phyloP scores from a whole-genome alignment of 495 filamentous ascomycete species.

The Lophium mytilinum region DNA sequence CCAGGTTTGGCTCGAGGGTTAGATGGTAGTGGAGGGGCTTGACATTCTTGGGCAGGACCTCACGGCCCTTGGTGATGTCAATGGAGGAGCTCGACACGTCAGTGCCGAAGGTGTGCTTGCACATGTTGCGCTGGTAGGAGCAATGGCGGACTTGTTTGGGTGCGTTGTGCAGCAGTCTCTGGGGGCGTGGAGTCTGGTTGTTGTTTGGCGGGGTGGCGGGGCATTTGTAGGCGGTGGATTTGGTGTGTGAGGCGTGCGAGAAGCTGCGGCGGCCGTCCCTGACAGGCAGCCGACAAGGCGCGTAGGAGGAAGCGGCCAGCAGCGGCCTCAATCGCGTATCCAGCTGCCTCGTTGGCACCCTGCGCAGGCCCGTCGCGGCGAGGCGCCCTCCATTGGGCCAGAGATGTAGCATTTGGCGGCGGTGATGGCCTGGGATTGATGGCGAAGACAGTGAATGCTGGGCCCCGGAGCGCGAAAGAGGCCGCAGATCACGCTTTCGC shows the following conservation, averaged over 20 bases:
- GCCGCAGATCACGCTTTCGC: constrained; percentile 10
- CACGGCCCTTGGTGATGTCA: constrained; percentile 47
- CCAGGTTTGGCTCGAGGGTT: constrained; percentile 64
- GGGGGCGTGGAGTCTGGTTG: neutral
- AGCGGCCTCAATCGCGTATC: neutral
- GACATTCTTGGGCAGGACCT: constrained; percentile 60
- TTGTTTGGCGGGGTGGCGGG: neutral
- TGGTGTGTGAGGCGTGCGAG: constrained; percentile 4
- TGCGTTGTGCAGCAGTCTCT: neutral
- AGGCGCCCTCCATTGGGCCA: neutral
- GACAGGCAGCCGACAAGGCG: neutral
- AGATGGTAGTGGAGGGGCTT: constrained; percentile 65
- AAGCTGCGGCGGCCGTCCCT: neutral
- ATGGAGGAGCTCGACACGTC: constrained; percentile 32
- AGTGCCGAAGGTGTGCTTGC: constrained; percentile 26
- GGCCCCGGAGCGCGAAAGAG: neutral
- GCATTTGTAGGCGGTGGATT: neutral
- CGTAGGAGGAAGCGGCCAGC: constrained; percentile 1
- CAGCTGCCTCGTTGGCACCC: neutral
- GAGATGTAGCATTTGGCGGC: neutral
- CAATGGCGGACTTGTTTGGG: constrained; percentile 24
- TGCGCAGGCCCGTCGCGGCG: neutral
- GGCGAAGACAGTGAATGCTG: neutral
- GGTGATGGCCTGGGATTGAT: constrained; percentile 8
- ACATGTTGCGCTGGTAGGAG: constrained; percentile 40